Conservation (phyloP, 2,329 filamentous ascomycete species). For the Sarocladium strictum region DNA sequence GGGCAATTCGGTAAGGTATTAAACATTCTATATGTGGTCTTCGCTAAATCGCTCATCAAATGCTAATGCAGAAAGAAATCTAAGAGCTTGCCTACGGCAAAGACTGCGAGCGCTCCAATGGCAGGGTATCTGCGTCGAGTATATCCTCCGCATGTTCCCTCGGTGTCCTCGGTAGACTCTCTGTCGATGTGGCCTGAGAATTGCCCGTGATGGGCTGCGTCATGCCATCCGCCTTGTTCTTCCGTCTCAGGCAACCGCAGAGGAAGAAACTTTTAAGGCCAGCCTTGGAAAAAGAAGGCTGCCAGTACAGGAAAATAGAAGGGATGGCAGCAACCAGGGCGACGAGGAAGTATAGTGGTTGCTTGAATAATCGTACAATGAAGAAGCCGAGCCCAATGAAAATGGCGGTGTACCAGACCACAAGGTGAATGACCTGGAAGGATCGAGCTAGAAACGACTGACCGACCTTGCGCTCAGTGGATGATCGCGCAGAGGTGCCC, state of each 20-base stretch:
- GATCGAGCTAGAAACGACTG: conserved; percentile 12
- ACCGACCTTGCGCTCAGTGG: conserved; percentile 12
- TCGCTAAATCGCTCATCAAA: conserved; percentile 2
- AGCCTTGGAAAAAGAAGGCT: neutral
- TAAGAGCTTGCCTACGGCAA: neutral
- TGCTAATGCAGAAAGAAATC: neutral
- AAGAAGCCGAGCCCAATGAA: conserved; percentile 14
- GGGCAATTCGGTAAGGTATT: neutral
- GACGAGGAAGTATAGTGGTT: conserved; percentile 11
- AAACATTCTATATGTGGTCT: neutral
- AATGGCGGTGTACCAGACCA: conserved; percentile 13
- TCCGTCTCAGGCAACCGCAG: neutral
- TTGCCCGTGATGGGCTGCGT: neutral
- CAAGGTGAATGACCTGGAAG: conserved; percentile 13
- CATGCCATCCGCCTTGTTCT: neutral
- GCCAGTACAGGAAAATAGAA: conserved; percentile 12
- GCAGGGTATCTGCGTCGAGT: neutral
- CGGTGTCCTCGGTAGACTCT: neutral
- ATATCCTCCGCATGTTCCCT: neutral
- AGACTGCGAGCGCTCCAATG: neutral
- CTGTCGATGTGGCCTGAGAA: neutral
- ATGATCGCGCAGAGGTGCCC: conserved; percentile 13
- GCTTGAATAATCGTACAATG: conserved; percentile 8
- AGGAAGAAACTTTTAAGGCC: neutral
- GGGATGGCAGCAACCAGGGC: conserved; percentile 10